Evolutionary conservation across 2,329 filamentous ascomycete genomes (phyloP).

Genomic region (Trematosphaeria pertusa): DNA sequence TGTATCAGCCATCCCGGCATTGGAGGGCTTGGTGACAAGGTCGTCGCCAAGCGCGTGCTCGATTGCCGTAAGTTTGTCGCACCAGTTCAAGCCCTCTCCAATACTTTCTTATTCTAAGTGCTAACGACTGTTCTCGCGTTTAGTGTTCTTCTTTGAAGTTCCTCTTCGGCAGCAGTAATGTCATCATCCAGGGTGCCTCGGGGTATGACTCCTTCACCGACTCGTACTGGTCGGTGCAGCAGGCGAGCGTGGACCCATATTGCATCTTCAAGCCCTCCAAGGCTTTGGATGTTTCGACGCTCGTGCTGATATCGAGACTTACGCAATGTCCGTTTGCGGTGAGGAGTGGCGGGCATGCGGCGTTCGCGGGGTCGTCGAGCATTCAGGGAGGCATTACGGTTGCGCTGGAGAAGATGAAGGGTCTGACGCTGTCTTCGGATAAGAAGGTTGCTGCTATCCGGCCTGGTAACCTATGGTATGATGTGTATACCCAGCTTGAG

Average conservation of each 20-base stretch:
- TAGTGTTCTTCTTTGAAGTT: slow-evolving; percentile 29
- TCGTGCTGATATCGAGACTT: slow-evolving; percentile 28
- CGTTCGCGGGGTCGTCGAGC: slow-evolving; percentile 36
- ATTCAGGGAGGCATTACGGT: slow-evolving; percentile 43
- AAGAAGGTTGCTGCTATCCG: slow-evolving; percentile 32
- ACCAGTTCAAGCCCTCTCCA: not conserved
- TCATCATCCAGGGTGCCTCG: slow-evolving; percentile 19
- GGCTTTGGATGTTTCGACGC: slow-evolving; percentile 24
- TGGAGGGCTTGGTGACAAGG: slow-evolving; percentile 7
- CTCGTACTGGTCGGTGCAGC: slow-evolving; percentile 34
- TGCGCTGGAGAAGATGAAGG: slow-evolving; percentile 32
- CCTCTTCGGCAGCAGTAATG: slow-evolving; percentile 22
- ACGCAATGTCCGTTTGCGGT: slow-evolving; percentile 27
- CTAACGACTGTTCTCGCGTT: not conserved
- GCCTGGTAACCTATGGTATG: slow-evolving; percentile 40
- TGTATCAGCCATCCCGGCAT: slow-evolving; percentile 13
- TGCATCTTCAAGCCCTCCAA: slow-evolving; percentile 37
- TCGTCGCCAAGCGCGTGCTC: slow-evolving; percentile 15
- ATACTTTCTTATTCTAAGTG: not conserved
- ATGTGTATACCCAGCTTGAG: slow-evolving; percentile 38
- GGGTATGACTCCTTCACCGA: slow-evolving; percentile 25
- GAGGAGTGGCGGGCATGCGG: slow-evolving; percentile 13
- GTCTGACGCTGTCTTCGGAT: slow-evolving; percentile 22
- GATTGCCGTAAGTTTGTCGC: slow-evolving; percentile 20
- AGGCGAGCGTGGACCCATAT: slow-evolving; percentile 28